Percentiles rank a stretch among this genome's conserved stretches.
These are phyloP conservation scores for Pestalotiopsis sp. DNA, from an alignment of 2,329 filamentous ascomycete genomes.

Conservation along the genomic window DNA sequence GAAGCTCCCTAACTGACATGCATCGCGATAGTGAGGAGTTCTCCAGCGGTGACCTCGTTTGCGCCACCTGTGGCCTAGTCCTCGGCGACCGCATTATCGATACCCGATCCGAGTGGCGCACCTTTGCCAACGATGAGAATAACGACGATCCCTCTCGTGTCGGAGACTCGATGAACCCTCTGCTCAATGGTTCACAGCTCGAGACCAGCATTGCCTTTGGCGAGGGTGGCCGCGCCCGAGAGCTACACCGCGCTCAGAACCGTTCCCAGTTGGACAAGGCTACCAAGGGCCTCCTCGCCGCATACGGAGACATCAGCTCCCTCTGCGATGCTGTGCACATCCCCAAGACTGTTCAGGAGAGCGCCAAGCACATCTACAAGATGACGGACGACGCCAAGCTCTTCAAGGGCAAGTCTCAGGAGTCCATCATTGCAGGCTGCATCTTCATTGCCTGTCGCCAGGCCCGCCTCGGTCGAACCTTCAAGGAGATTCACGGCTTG, in stretches of 20 bases:
- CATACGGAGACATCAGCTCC: constrained; percentile 86
- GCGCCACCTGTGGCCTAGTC: constrained; percentile 87
- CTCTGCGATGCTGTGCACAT: constrained; percentile 86
- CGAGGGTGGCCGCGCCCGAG: constrained; percentile 66
- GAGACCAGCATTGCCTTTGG: constrained; percentile 86
- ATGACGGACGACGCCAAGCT: constrained; percentile 88
- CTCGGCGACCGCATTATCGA: constrained; percentile 91
- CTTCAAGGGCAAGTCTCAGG: constrained; percentile 93
- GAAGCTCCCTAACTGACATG: neutral
- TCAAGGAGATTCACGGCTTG: constrained; percentile 90
- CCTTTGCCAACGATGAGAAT: constrained; percentile 96
- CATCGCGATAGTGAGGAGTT: constrained; percentile 72
- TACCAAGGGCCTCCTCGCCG: constrained; percentile 78
- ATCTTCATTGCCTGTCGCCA: constrained; percentile 98
- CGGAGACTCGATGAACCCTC: constrained; percentile 86
- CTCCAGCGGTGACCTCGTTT: constrained; percentile 89
- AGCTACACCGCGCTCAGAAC: constrained; percentile 71
- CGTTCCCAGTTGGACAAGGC: constrained; percentile 80
- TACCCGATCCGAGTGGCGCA: constrained; percentile 96
- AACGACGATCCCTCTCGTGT: constrained; percentile 98
- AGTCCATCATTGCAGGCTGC: constrained; percentile 91
- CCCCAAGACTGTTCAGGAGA: constrained; percentile 79
- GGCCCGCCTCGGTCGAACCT: constrained; percentile 82
- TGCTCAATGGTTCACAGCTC: constrained; percentile 87
- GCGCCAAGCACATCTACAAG: constrained; percentile 94